Base-by-base conservation (phyloP, 495 filamentous ascomycete genomes). In the Podospora appendiculata region DNA sequence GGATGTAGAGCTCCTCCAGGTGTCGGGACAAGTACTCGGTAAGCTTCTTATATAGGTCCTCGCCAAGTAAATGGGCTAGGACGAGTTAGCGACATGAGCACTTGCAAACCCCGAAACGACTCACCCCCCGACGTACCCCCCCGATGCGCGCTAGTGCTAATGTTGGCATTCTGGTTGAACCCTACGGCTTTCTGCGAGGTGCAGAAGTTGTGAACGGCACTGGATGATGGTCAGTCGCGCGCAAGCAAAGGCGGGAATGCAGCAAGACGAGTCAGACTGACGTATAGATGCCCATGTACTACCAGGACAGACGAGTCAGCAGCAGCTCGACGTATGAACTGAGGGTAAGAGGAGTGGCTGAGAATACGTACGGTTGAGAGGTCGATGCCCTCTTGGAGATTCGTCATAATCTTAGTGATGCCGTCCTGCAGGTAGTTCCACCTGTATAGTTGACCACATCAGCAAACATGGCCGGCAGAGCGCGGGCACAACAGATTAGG, bases 221-320 rank as follows among this genome's bases (percentile, higher is more conserved):
- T 93, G 57, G 54, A 19, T 42, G 8, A 52, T 10, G 47, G 54
- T 70, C 60, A 76, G 58, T 19, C 0, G 11, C 32, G 19, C 17
- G 38, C 19, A 8, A 44, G 25, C 17, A 32, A 19, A 39, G 14
- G 14, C 18, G 11, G 34, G 18, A 25, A n/a, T 8, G 16, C 13
- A 18, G 48, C 18, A 35, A 41, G 41, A 16, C 25, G 16, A 35
- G 40, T 36, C 12, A 32, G 25, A 75, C 86, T 54, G 66, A 90
- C 88, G 93, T 96, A 76, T 98, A 98, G 51, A 97, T 83, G 40
- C 87, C 88, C 93, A 98, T 96, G 69, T 98, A 98, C 88, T 60
- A 43, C 17, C 25, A 38, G 33, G 19, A 46, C 39, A 54, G 36
- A 13, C 33, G 17, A 25, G 57, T 51, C 42, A 65, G 53, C 16